Evolutionary conservation across 192 early-diverging fungal genomes (phyloP).

Genomic region (Podochytrium sp.): DNA sequence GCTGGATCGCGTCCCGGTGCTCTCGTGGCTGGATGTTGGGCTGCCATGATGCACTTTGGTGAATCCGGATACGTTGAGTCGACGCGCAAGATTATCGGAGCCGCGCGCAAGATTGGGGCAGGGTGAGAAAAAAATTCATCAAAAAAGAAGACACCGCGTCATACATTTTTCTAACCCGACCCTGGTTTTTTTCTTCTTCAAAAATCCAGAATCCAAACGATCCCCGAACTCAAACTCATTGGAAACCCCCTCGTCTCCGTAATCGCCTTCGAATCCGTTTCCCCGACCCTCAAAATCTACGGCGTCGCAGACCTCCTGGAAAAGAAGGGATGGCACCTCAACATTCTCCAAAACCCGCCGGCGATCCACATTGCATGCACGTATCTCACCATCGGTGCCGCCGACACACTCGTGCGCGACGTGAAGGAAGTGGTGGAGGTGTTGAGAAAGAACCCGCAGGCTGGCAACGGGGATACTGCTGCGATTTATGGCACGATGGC

Average conservation of each 20-base stretch:
- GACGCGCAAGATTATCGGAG: conserved; percentile 78
- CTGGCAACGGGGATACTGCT: conserved; percentile 74
- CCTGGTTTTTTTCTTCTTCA: neutral
- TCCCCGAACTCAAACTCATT: conserved; percentile 68
- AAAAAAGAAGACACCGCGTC: neutral
- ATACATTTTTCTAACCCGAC: neutral
- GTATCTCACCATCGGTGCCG: conserved; percentile 70
- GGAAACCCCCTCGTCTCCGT: conserved; percentile 83
- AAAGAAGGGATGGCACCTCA: conserved; percentile 83
- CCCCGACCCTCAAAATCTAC: conserved; percentile 74
- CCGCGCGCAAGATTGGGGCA: conserved; percentile 70
- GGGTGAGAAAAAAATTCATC: conserved; percentile 47
- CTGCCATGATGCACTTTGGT: conserved; percentile 88
- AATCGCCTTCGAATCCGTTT: conserved; percentile 78
- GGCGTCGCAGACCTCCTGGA: conserved; percentile 84
- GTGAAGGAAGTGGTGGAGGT: conserved; percentile 73
- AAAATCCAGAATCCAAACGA: conserved; percentile 37
- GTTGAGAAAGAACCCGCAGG: conserved; percentile 69
- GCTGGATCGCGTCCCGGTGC: conserved; percentile 92
- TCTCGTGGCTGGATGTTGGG: conserved; percentile 95
- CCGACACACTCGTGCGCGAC: conserved; percentile 77
- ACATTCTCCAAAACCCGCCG: conserved; percentile 84
- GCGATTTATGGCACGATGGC: conserved; percentile 94
- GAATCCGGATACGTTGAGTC: conserved; percentile 82
- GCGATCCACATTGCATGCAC: conserved; percentile 92